These are phyloP conservation scores for Fusarium abutilonis DNA, from an alignment of 2,329 filamentous ascomycete species.

Conservation along the genomic window DNA sequence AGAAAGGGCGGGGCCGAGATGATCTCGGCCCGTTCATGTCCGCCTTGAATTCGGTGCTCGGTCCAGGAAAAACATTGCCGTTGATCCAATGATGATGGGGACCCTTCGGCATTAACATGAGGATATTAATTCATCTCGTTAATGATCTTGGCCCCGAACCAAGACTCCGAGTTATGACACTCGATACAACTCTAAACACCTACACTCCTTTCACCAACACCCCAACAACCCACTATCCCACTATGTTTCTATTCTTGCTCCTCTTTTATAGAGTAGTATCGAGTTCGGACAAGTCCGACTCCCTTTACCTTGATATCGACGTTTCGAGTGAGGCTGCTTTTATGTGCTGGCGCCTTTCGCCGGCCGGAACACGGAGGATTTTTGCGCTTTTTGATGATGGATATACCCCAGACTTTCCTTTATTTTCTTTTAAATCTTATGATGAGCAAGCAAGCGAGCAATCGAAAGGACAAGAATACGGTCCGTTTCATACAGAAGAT, in stretches of 20 bases:
- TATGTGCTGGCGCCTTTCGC: conserved; percentile 19
- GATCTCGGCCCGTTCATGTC: conserved; percentile 21
- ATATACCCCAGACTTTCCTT: conserved; percentile 47
- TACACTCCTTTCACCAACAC: conserved; percentile 26
- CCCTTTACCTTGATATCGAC: conserved; percentile 14
- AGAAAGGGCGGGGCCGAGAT: conserved; percentile 37
- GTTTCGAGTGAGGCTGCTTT: conserved; percentile 16
- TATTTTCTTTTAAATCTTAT: conserved; percentile 29
- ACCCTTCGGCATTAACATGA: conserved; percentile 24
- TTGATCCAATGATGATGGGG: conserved; percentile 21
- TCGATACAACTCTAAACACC: conserved; percentile 9
- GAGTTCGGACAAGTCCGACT: conserved; percentile 28
- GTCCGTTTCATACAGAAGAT: conserved; percentile 3
- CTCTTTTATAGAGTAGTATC: conserved; percentile 31
- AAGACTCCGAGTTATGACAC: conserved; percentile 3
- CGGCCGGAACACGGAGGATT: conserved; percentile 32
- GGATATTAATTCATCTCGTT: conserved; percentile 25
- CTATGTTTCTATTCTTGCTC: conserved; percentile 32
- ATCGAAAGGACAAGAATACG: too few species aligned
- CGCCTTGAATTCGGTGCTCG: conserved; percentile 13
- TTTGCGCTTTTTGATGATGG: conserved; percentile 45
- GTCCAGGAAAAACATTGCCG: conserved; percentile 10
- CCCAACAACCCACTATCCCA: conserved; percentile 25
- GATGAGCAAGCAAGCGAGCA: conserved; percentile 15
- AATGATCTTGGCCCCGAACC: conserved; percentile 4